Base-by-base conservation (phyloP, 2,329 filamentous ascomycete species). In the Xylariaceae sp. region DNA sequence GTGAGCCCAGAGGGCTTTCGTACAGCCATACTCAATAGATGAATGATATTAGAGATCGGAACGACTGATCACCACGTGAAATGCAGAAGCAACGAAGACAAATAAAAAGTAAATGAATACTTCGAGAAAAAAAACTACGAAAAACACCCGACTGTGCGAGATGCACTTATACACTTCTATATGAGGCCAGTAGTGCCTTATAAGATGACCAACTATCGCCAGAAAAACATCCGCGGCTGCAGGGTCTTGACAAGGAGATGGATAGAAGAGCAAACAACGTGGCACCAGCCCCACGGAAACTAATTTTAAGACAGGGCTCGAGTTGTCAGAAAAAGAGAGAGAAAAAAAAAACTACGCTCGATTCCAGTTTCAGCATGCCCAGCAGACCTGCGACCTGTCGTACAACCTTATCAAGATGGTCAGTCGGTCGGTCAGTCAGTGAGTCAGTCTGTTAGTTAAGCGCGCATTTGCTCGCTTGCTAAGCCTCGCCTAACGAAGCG, bases 401-500 rank as follows among this genome's bases (percentile, higher is more conserved):
- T 50, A 46, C 26, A 42, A 32, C 43, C n/a, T n/a, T n/a, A n/a
- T n/a, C n/a, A n/a, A n/a, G n/a, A n/a, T n/a, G n/a, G n/a, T n/a
- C n/a, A n/a, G n/a, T n/a, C n/a, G n/a, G n/a, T n/a, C n/a, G n/a
- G n/a, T n/a, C n/a, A n/a, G n/a, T n/a, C 27, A 36, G 7, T 37
- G 15, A 8, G 30, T 21, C 33, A 26, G 27, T 18, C 24, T 20
- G 26, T 15, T 21, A 41, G 23, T 50, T 39, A 35, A n/a, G 51
- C 42, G 53, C 40, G 18, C 26, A 47, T 20, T 40, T 26, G 20
- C 16, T 37, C 29, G 40, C 36, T 26, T 24, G 42, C 48, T 53
- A 50, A 45, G 49, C 49, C 49, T 57, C 50, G 18, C 26, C 44
- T 37, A 43, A 48, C 43, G 43, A 53, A 53, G 53, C 39, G 49